phyloP scores from a whole-genome alignment of 164 flowering plant species.

The Sextonia rubra region DNA sequence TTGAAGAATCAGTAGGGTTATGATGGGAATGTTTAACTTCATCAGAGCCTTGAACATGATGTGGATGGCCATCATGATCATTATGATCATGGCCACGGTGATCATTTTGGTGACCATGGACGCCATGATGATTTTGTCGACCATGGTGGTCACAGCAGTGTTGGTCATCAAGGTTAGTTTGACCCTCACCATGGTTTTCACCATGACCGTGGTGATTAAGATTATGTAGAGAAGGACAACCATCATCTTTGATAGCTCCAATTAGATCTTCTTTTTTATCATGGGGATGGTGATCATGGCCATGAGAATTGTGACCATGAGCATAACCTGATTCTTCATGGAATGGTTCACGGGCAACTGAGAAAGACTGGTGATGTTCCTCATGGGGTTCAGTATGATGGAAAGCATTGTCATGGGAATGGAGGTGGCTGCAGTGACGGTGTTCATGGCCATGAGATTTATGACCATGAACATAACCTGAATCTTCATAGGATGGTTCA shows the following conservation, averaged over 20 bases:
- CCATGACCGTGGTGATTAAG: slow-evolving; percentile 8
- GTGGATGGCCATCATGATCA: slow-evolving; percentile 1
- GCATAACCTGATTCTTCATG: slow-evolving; percentile 16
- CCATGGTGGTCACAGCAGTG: slow-evolving; percentile 4
- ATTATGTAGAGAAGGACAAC: slow-evolving; percentile 6
- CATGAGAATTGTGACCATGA: slow-evolving; percentile 17
- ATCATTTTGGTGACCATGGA: slow-evolving; percentile 20
- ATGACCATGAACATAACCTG: slow-evolving; percentile 17
- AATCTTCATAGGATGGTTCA: slow-evolving; percentile 19
- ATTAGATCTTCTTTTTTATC: not conserved
- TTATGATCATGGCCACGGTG: slow-evolving; percentile 22
- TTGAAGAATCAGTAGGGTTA: slow-evolving; percentile 9
- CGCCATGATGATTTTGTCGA: slow-evolving; percentile 10
- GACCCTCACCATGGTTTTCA: slow-evolving; percentile 2
- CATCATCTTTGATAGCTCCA: slow-evolving; percentile 1
- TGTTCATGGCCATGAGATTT: slow-evolving; percentile 15
- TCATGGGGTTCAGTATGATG: slow-evolving; percentile 27
- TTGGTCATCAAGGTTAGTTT: slow-evolving; percentile 15
- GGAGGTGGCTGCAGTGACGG: not conserved
- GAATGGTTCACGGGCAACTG: slow-evolving; percentile 19
- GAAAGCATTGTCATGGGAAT: slow-evolving; percentile 21
- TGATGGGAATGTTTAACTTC: slow-evolving; percentile 8
- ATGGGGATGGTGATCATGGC: slow-evolving; percentile 12
- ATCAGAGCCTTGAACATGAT: not conserved
- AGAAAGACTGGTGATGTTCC: slow-evolving; percentile 22